phyloP scores from a whole-genome alignment of 108 stramenopile genomes.

The Pseudonitzschia delicatissima region DNA sequence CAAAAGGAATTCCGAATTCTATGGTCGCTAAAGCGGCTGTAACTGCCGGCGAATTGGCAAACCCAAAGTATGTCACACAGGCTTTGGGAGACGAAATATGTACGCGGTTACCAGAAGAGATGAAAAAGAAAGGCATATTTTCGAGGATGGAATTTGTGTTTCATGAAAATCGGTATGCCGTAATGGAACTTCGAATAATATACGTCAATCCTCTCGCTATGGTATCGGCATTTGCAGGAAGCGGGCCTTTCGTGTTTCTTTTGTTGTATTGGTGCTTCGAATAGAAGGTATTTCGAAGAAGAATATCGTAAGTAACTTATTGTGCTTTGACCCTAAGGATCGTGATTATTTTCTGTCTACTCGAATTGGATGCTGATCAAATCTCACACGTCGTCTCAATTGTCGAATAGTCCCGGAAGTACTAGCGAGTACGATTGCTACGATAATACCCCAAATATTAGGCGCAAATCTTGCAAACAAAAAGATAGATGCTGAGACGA shows the following conservation, averaged over 20 bases:
- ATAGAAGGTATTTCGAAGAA: conserved; percentile 17
- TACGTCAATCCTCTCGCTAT: conserved; percentile 25
- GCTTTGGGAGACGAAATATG: conserved; percentile 8
- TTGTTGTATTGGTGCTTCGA: conserved; percentile 8
- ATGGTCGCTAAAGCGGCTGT: conserved; percentile 26
- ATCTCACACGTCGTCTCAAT: not conserved
- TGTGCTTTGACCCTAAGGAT: not conserved
- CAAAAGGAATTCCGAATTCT: conserved; percentile 14
- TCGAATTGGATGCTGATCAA: not conserved
- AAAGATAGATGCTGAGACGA: conserved; percentile 28
- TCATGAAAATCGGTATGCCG: conserved; percentile 33
- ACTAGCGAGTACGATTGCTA: conserved; percentile 1
- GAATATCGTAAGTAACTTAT: conserved; percentile 25
- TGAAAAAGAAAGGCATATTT: conserved; percentile 33
- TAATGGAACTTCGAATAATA: conserved; percentile 24
- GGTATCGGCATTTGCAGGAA: conserved; percentile 3
- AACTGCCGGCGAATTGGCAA: conserved; percentile 18
- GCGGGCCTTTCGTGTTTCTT: conserved; percentile 2
- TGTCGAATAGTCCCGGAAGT: conserved; percentile 27
- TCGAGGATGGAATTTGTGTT: conserved; percentile 23
- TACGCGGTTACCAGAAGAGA: conserved; percentile 15
- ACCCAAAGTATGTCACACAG: conserved; percentile 16
- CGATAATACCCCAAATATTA: conserved; percentile 23
- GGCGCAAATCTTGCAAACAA: conserved; percentile 18
- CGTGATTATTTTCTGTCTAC: not conserved